Evolutionary conservation across 2,329 filamentous ascomycete species (phyloP).

Genomic region (Dothideomycetidae sp.): DNA sequence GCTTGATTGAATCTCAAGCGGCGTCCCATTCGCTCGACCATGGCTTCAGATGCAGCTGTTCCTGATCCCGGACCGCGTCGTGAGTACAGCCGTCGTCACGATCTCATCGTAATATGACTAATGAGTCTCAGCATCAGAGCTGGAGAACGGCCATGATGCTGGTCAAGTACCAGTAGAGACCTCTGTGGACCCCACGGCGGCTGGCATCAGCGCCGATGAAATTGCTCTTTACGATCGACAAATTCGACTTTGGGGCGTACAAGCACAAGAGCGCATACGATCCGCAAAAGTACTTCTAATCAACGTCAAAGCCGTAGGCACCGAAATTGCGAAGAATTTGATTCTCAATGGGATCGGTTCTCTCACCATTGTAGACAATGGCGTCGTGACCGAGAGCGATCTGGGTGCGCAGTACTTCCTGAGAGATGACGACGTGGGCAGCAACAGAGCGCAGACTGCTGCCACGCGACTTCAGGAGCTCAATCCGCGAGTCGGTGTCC

Average conservation of each 20-base stretch:
- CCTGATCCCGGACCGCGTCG: no score
- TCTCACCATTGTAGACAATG: constrained; percentile 74
- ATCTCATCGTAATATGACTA: no score
- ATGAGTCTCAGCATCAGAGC: no score
- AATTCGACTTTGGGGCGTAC: constrained; percentile 91
- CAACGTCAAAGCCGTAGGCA: constrained; percentile 72
- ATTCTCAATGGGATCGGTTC: constrained; percentile 86
- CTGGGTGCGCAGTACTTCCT: constrained; percentile 60
- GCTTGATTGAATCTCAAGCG: no score
- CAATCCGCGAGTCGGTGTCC: constrained; percentile 72
- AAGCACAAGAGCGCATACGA: constrained; percentile 77
- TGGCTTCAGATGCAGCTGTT: no score
- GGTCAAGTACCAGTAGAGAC: no score
- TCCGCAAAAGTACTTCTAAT: constrained; percentile 81
- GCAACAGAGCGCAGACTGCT: constrained; percentile 71
- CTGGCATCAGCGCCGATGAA: constrained; percentile 51
- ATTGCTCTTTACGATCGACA: constrained; percentile 96
- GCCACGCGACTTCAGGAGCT: constrained; percentile 65
- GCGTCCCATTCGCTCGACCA: no score
- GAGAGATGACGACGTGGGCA: constrained; percentile 55
- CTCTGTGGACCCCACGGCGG: not conserved
- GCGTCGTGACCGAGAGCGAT: constrained; percentile 61
- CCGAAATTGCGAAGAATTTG: constrained; percentile 94
- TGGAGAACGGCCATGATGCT: no score
- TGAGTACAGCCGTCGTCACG: no score